phyloP scores from a whole-genome alignment of 2,329 filamentous ascomycete species.

The Boeremia exigua region DNA sequence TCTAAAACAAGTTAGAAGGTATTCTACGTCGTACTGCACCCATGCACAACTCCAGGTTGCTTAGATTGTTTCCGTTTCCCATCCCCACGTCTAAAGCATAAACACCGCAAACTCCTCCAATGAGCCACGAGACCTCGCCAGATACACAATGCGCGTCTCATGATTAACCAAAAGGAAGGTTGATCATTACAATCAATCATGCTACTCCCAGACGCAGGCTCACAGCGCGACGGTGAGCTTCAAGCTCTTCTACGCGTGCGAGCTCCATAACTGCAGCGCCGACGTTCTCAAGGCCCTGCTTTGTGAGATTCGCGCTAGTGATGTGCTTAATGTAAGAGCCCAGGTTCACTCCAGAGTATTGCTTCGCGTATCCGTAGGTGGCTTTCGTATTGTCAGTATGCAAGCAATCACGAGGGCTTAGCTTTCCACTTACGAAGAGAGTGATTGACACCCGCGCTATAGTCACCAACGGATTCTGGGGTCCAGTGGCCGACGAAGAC shows the following conservation, averaged over 20 bases:
- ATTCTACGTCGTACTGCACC: conserved; percentile 8
- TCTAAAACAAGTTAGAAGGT: not conserved
- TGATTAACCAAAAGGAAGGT: not conserved
- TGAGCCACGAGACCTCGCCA: conserved; percentile 7
- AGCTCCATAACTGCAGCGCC: conserved; percentile 92
- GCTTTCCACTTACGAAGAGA: conserved; percentile 71
- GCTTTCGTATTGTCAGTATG: conserved; percentile 59
- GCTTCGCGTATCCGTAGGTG: conserved; percentile 96
- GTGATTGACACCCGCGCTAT: conserved; percentile 97
- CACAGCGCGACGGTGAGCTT: conserved; percentile 84
- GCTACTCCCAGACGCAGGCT: conserved; percentile 63
- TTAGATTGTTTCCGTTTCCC: conserved; percentile 10
- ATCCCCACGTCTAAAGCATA: conserved; percentile 15
- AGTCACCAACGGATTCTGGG: conserved; percentile 96
- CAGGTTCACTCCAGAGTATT: conserved; percentile 97
- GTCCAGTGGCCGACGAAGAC: conserved; percentile 98
- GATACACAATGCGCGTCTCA: conserved; percentile 7
- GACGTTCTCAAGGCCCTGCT: conserved; percentile 83
- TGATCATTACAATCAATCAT: conserved; percentile 17
- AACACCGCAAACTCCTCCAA: conserved; percentile 19
- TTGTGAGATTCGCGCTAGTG: conserved; percentile 88
- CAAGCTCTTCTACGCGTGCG: conserved; percentile 90
- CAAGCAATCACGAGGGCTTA: no score
- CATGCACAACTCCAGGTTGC: conserved; percentile 12
- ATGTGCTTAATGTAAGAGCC: conserved; percentile 98